These are phyloP conservation scores for Pseudoperonospora humuli DNA, from an alignment of 352 stramenopile species.

Conservation along the genomic window DNA sequence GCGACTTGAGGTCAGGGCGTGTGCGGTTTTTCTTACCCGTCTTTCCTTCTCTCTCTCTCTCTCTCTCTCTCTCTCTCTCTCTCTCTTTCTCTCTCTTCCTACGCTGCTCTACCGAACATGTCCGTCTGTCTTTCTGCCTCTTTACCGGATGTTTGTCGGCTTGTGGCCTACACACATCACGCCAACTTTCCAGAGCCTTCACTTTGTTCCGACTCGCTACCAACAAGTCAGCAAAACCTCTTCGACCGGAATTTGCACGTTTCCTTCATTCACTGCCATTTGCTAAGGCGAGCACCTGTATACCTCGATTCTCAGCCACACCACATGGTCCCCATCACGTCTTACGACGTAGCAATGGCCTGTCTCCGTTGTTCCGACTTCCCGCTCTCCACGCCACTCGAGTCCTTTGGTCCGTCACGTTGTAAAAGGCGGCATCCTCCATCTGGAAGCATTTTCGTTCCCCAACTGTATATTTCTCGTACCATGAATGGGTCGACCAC, in stretches of 20 bases:
- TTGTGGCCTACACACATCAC: too few species aligned
- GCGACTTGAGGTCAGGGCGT: too few species aligned
- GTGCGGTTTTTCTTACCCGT: too few species aligned
- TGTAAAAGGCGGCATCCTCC: not conserved
- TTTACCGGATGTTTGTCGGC: too few species aligned
- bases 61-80: too few species aligned
- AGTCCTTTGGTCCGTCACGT: not conserved
- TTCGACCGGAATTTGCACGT: not conserved
- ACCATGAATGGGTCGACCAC: constrained; percentile 11
- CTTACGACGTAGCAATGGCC: not conserved
- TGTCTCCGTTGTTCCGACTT: not conserved
- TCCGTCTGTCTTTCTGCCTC: too few species aligned
- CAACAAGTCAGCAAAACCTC: not conserved
- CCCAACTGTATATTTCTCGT: not conserved
- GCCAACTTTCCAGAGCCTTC: too few species aligned
- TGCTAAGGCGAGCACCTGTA: not conserved
- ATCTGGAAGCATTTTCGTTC: not conserved
- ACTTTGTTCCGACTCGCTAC: not conserved
- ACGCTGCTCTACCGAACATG: too few species aligned
- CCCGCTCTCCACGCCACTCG: not conserved
- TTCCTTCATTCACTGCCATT: not conserved
- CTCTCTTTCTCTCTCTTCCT: too few species aligned
- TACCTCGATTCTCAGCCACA: not conserved
- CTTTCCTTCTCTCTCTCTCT: too few species aligned
- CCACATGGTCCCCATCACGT: not conserved